Percentiles rank a stretch among this genome's conserved stretches.
Conservation (phyloP, 805 yeast genomes). For the Saccharomycopsis javanensis region DNA sequence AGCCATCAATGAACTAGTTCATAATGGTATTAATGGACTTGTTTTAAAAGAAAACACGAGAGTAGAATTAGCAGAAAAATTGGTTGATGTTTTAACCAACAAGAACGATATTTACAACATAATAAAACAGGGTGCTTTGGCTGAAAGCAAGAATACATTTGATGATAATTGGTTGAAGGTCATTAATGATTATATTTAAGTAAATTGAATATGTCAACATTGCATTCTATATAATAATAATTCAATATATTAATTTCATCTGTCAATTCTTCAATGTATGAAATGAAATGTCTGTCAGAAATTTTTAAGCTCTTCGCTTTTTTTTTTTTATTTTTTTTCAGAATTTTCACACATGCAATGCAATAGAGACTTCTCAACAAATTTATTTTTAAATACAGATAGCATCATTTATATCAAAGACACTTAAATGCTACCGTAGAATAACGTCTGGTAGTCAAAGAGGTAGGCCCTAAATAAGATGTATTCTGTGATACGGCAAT, state of each 20-base stretch:
- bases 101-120: conserved; percentile 27
- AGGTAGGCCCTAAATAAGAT: not conserved
- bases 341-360: not conserved
- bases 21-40: conserved; percentile 60
- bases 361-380: not conserved
- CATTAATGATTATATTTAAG: not conserved
- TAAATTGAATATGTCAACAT: too few relatives aligned
- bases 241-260: not conserved
- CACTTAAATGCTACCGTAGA: too few relatives aligned
- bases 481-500: not conserved
- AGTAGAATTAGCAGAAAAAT: conserved; percentile 35
- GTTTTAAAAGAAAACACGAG: conserved; percentile 32
- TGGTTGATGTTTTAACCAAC: conserved; percentile 28
- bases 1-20: conserved; percentile 70
- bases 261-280: not conserved
- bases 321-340: not conserved
- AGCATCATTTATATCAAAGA: too few relatives aligned
- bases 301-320: not conserved
- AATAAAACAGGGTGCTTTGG: conserved; percentile 58
- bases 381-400: not conserved
- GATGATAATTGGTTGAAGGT: conserved; percentile 53
- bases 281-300: not conserved
- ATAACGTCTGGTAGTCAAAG: not conserved
- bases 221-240: not conserved
- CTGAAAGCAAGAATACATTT: conserved; percentile 69